These are phyloP conservation scores for Prosopis cineraria DNA, from an alignment of 306 rosid species.

Conservation along the genomic window DNA sequence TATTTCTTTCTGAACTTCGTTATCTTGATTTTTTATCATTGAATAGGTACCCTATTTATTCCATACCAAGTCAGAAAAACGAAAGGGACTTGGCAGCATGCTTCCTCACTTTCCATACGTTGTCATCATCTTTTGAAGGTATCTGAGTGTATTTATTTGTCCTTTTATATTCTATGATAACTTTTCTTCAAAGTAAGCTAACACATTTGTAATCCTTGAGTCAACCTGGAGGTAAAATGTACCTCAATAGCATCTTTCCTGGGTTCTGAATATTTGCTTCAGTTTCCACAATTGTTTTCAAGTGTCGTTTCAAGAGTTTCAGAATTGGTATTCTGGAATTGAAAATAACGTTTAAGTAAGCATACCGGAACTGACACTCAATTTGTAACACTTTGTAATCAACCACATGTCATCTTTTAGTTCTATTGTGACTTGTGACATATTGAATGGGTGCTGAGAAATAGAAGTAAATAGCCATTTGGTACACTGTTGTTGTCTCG, in stretches of 20 bases:
- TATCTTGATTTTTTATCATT: not conserved
- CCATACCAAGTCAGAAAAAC: slow-evolving; percentile 58
- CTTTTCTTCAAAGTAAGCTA: not conserved
- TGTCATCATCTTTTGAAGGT: slow-evolving; percentile 88
- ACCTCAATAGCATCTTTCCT: not conserved
- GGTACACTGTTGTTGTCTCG: not conserved
- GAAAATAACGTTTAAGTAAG: not conserved
- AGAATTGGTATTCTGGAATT: not conserved
- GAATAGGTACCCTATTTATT: slow-evolving; percentile 81
- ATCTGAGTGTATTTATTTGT: not conserved
- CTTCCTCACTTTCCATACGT: slow-evolving; percentile 80
- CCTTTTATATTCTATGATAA: not conserved
- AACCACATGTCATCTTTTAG: not conserved
- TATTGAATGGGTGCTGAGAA: not conserved
- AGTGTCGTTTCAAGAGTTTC: not conserved
- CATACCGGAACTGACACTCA: not conserved
- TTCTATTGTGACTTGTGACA: not conserved
- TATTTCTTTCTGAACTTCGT: slow-evolving; percentile 16
- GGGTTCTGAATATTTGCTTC: not conserved
- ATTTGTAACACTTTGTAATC: not conserved
- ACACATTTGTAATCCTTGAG: not conserved
- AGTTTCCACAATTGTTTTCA: not conserved
- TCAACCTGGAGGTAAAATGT: slow-evolving; percentile 8
- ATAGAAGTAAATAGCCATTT: not conserved
- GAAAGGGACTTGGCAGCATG: slow-evolving; percentile 71